A percentile compares a stretch with the other conserved stretches of the same genome.
These are phyloP conservation scores for Thielaviopsis populi DNA, from an alignment of 2,329 filamentous ascomycete genomes.

Conservation along the genomic window DNA sequence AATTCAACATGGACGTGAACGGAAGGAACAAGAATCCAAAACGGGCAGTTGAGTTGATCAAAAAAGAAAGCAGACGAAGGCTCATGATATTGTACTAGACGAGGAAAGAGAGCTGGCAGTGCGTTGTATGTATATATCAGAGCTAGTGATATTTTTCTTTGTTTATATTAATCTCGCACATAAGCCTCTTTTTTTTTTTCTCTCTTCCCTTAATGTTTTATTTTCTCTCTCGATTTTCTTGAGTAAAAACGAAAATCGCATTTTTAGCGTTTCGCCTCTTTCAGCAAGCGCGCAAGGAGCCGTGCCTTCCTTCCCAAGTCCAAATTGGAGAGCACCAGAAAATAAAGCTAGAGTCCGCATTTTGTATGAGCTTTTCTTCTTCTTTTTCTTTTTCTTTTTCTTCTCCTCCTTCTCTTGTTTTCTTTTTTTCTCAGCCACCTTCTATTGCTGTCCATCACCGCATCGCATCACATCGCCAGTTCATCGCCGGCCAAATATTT, in stretches of 20 bases:
- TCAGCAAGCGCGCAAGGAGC: constrained; percentile 5
- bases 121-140: no score
- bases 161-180: no score
- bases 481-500: neutral
- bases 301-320: constrained; percentile 6
- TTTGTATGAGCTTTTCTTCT: constrained; percentile 8
- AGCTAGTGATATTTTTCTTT: no score
- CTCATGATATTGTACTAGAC: no score
- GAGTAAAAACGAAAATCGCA: neutral
- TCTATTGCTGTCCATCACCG: no score
- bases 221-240: neutral
- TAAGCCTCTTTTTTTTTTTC: neutral
- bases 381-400: constrained; percentile 18
- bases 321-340: neutral
- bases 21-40: neutral
- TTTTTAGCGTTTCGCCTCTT: neutral
- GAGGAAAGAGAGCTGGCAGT: no score
- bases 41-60: neutral
- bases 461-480: neutral
- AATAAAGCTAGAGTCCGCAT: constrained; percentile 2
- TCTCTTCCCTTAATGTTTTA: neutral
- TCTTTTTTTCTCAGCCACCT: neutral
- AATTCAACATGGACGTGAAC: constrained; percentile 1
- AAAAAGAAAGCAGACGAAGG: neutral
- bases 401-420: neutral